phyloP scores from a whole-genome alignment of 1,284 basidiomycete genomes.

The Stygiomarasmius scandens region DNA sequence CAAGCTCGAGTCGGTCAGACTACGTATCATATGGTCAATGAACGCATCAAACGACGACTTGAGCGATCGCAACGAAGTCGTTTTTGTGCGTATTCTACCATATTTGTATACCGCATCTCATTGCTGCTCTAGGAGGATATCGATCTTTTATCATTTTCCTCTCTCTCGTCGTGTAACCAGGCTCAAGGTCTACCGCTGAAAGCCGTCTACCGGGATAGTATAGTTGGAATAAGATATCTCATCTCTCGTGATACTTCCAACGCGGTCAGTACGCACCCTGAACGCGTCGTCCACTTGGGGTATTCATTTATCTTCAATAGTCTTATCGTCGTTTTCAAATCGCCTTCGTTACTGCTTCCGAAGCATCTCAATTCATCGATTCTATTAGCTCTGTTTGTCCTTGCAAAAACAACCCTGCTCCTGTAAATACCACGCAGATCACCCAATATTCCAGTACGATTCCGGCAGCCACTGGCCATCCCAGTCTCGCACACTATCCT shows the following conservation, averaged over 20 bases:
- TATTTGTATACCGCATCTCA: neutral
- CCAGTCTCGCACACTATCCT: neutral
- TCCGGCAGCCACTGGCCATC: neutral
- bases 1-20: conserved; percentile 56
- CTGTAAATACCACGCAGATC: conserved; percentile 11
- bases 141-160: conserved; percentile 67
- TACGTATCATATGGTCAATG: conserved; percentile 67
- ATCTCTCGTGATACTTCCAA: conserved; percentile 41
- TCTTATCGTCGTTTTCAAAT: conserved; percentile 74
- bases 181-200: conserved; percentile 66
- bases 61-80: conserved; percentile 52
- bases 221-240: conserved; percentile 74
- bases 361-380: conserved; percentile 60
- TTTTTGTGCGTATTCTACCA: conserved; percentile 55
- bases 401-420: conserved; percentile 57
- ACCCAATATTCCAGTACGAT: too few species aligned
- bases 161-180: conserved; percentile 34
- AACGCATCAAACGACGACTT: conserved; percentile 39
- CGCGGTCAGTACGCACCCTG: conserved; percentile 13
- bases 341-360: conserved; percentile 53
- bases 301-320: conserved; percentile 36
- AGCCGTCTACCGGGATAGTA: conserved; percentile 71
- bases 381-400: conserved; percentile 69
- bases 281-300: neutral
- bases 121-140: conserved; percentile 65